These are phyloP conservation scores for Udeniomyces megalosporus DNA, from an alignment of 768 basidiomycete species.

Conservation along the genomic window DNA sequence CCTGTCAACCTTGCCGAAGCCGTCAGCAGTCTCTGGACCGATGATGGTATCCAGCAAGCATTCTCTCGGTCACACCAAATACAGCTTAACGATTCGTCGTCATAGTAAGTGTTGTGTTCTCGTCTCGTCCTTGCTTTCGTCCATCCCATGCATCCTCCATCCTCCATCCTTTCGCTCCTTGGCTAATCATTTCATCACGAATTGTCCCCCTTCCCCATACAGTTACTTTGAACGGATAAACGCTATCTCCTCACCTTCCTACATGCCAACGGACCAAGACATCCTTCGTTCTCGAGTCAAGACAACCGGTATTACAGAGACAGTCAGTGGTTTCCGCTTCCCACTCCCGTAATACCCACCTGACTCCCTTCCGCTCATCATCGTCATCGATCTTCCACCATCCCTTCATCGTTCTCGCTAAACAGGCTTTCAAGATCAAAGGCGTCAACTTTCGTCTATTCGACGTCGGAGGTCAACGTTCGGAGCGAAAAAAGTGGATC, in stretches of 20 bases:
- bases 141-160: too few species aligned
- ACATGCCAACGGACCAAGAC: background rate
- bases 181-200: background rate
- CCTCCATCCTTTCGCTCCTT: too few species aligned
- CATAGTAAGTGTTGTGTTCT: constrained; percentile 33
- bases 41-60: background rate
- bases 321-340: constrained; percentile 42
- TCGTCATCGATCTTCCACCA: too few species aligned
- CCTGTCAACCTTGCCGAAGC: background rate
- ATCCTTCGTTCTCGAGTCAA: constrained; percentile 50
- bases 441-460: constrained; percentile 72
- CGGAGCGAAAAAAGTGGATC: constrained; percentile 35
- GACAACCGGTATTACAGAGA: constrained; percentile 82
- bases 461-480: constrained; percentile 77
- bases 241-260: background rate
- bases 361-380: too few species aligned
- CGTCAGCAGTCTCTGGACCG: background rate
- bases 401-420: too few species aligned
- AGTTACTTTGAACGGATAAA: background rate
- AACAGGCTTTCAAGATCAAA: constrained; percentile 3
- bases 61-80: constrained; percentile 47
- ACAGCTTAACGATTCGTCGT: constrained; percentile 79
- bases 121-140: too few species aligned
- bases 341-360: too few species aligned
- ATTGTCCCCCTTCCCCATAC: constrained; percentile 14